These are phyloP conservation scores for Podospora pseudopauciseta DNA, from an alignment of 495 filamentous ascomycete species.

Conservation along the genomic window DNA sequence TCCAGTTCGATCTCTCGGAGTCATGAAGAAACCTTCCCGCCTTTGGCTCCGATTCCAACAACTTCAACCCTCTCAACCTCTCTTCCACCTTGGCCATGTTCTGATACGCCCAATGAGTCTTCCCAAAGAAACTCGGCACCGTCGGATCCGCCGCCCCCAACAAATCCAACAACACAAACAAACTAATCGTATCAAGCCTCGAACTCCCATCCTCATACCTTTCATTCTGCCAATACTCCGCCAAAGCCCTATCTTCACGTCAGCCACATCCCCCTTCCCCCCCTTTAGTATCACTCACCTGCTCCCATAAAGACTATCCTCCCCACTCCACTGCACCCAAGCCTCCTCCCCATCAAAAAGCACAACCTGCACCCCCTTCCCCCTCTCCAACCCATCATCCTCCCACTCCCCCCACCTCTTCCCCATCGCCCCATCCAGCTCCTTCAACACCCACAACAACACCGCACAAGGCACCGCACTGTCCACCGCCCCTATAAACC, in stretches of 20 bases:
- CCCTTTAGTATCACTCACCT: conserved; percentile 43
- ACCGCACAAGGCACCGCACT: conserved; percentile 92
- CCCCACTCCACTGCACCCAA: conserved; percentile 70
- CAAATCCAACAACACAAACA: conserved; percentile 92
- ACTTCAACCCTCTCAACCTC: conserved; percentile 56
- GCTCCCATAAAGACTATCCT: conserved; percentile 84
- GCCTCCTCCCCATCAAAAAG: conserved; percentile 95
- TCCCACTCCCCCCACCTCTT: conserved; percentile 75
- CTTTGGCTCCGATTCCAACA: conserved; percentile 37
- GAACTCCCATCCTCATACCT: conserved; percentile 16
- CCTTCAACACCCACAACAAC: conserved; percentile 79
- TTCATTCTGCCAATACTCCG: conserved; percentile 25
- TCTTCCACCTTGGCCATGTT: conserved; percentile 63
- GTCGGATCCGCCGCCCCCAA: conserved; percentile 67
- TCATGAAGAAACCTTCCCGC: conserved; percentile 46
- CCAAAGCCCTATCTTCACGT: conserved; percentile 26
- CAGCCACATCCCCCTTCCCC: neutral
- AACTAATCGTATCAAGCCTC: conserved; percentile 65
- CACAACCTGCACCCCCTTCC: conserved; percentile 82
- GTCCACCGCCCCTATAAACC: conserved; percentile 92
- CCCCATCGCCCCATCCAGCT: conserved; percentile 72
- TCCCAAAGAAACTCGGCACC: conserved; percentile 76
- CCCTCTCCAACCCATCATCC: conserved; percentile 45
- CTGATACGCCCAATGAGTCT: conserved; percentile 92
- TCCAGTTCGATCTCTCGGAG: conserved; percentile 47